phyloP scores from a whole-genome alignment of 139 green algal genomes.

The Astrephomene gubernaculifera region DNA sequence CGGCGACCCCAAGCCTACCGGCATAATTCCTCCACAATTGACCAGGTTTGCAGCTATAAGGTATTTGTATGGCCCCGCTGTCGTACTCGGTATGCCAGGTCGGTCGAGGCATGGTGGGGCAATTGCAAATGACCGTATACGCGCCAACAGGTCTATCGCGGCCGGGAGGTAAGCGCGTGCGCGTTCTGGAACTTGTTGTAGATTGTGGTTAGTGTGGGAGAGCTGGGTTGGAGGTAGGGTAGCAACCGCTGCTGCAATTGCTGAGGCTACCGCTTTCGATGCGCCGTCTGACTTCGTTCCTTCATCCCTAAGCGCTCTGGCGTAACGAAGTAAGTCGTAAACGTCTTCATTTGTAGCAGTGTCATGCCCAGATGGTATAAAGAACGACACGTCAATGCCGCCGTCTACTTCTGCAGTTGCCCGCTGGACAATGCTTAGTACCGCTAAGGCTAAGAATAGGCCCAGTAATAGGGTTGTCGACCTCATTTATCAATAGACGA shows the following conservation, averaged over 20 bases:
- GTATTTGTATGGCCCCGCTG: not conserved
- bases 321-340: no score
- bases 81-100: not conserved
- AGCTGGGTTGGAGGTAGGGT: not conserved
- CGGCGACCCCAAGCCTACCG: not conserved
- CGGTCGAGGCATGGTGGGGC: slow-evolving; percentile 11
- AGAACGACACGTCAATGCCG: no score
- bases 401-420: no score
- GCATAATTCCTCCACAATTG: slow-evolving; percentile 14
- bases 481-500: no score
- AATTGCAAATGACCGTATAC: not conserved
- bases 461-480: no score
- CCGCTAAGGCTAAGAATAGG: no score
- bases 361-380: no score
- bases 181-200: no score
- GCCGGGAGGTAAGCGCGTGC: not conserved
- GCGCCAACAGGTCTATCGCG: not conserved
- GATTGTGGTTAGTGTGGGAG: not conserved
- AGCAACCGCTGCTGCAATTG: not conserved
- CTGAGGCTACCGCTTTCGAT: not conserved
- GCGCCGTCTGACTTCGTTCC: not conserved
- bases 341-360: no score
- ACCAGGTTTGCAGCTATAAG: not conserved
- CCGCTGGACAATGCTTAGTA: no score
- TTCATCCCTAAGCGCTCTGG: not conserved